Base-by-base conservation (phyloP, 306 rosid species). In the Trifolium repens region DNA sequence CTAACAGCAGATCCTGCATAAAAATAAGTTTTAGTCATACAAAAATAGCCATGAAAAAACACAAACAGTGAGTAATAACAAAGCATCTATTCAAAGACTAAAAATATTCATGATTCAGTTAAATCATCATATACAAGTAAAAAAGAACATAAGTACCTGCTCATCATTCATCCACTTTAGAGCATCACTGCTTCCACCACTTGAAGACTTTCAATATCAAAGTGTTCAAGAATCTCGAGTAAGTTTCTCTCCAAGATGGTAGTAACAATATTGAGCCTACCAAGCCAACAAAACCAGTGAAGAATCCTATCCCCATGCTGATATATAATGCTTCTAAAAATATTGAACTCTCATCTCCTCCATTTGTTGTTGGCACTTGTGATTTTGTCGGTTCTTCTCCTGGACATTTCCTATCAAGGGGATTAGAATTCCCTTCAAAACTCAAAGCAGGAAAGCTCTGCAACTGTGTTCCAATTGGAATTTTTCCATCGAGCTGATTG, bases 231-330 rank as follows among this genome's bases (percentile, higher is more conserved):
- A 74, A 61, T 27, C 0, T 73, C 19, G 13, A 5, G 16, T 60
- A 74, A 34, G 24, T 16, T 30, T 74, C 49, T 62, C 47, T 46
- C 70, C 70, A 74, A 37, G 50, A 64, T 9, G 69, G 30, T 64
- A 35, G n/a, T 8, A 64, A 7, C 8, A 19, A 17, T 65, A 39
- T 19, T 50, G 79, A 52, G 1, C 40, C 73, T 35, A 66, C 8
- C 30, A 75, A 64, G 44, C 79, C 73, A 53, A 62, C 57, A 2
- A 75, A 75, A 15, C 73, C 67, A 0, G 42, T 53, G 55, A 52
- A 34, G 50, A 19, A 65, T 40, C 79, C 79, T 35, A 66, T 10
- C 17, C 79, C 79, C 67, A 75, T 19, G 66, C 79, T 53, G 73
- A 53, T 66, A 50, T 65, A 66, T 24, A 75, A 75, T 64, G 72